Evolutionary conservation across 1,284 basidiomycete species (phyloP).

Genomic region (Tausonia pullulans): DNA sequence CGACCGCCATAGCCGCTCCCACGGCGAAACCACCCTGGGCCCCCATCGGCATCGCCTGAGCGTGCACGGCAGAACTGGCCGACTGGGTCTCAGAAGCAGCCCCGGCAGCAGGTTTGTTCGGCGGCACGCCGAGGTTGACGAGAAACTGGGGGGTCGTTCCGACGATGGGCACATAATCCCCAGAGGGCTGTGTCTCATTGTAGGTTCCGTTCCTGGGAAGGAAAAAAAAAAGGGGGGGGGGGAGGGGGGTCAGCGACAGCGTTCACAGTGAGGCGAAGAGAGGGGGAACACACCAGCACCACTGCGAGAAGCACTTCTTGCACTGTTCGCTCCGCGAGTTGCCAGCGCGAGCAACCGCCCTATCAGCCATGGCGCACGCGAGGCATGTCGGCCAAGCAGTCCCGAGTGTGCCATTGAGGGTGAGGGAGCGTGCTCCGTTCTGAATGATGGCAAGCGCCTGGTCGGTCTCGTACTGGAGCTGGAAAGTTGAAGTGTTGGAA

Average conservation of each 20-base stretch:
- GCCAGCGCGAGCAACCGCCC: conserved; percentile 27
- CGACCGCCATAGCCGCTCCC: neutral
- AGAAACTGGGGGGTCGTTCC: conserved; percentile 26
- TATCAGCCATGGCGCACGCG: conserved; percentile 37
- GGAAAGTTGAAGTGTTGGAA: conserved; percentile 33
- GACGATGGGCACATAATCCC: conserved; percentile 24
- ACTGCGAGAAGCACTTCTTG: conserved; percentile 31
- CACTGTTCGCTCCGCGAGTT: conserved; percentile 29
- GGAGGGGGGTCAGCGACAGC: neutral
- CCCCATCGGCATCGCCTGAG: neutral
- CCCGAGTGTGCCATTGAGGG: conserved; percentile 30
- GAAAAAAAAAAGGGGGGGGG: neutral
- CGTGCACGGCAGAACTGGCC: too few relatives aligned
- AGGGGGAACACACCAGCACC: conserved; percentile 21
- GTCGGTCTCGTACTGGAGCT: conserved; percentile 34
- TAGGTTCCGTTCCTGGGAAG: conserved; percentile 26
- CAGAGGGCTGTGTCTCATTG: conserved; percentile 20
- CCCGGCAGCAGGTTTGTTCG: neutral
- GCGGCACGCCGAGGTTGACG: neutral
- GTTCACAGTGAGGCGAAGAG: neutral
- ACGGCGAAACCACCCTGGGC: neutral
- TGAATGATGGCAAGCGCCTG: conserved; percentile 27
- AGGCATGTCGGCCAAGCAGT: conserved; percentile 33
- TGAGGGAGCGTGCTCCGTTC: conserved; percentile 22
- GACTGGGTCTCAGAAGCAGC: neutral